phyloP scores from a whole-genome alignment of 345 rosid species.

The Lepidium africanum region DNA sequence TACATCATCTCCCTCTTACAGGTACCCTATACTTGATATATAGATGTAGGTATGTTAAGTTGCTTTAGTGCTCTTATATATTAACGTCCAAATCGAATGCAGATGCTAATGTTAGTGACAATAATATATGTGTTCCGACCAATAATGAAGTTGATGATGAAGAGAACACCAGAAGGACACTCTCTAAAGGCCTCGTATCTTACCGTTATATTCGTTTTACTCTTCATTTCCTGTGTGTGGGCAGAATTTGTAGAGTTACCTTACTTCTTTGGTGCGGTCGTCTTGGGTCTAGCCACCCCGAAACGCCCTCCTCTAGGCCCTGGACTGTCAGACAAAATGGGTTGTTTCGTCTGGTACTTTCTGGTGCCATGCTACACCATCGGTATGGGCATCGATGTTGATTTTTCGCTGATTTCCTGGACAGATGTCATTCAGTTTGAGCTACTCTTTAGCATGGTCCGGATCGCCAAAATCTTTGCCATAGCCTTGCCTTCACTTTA shows the following conservation, averaged over 20 bases:
- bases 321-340: conserved; percentile 29
- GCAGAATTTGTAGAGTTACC: conserved; percentile 24
- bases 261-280: conserved; percentile 27
- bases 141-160: conserved; percentile 35
- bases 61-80: neutral
- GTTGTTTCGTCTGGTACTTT: conserved; percentile 26
- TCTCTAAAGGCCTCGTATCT: conserved; percentile 25
- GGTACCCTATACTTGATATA: neutral
- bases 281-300: conserved; percentile 38
- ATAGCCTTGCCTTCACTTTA: conserved; percentile 26
- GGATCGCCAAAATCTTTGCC: conserved; percentile 13
- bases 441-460: conserved; percentile 3
- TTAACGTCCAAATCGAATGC: neutral
- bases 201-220: conserved; percentile 14
- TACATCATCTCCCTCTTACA: neutral
- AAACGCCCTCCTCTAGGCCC: conserved; percentile 27
- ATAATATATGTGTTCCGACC: conserved; percentile 32
- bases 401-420: neutral
- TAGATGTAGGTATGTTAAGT: neutral
- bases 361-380: conserved; percentile 35
- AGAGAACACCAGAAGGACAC: conserved; percentile 35
- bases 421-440: neutral
- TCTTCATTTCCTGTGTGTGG: conserved; percentile 17
- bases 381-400: conserved; percentile 22
- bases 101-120: conserved; percentile 16